Percentiles rank a stretch among this genome's conserved stretches.
Conservation (phyloP, 805 yeast genomes). For the Ogataea pilisensis region DNA sequence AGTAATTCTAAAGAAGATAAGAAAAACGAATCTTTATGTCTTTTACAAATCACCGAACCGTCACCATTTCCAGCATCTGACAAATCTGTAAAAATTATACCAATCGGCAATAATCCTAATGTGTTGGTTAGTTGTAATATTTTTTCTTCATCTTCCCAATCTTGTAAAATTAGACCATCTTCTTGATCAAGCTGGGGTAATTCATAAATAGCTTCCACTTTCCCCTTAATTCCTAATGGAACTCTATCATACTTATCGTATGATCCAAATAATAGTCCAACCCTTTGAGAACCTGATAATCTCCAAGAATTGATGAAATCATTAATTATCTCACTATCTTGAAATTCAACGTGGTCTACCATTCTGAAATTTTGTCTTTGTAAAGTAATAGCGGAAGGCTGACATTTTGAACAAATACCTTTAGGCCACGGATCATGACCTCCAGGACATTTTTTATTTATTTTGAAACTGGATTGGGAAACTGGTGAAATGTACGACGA, state of each 20-base stretch:
- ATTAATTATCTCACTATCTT: conserved; percentile 68
- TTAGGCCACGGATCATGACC: conserved; percentile 94
- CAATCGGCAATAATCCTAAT: conserved; percentile 69
- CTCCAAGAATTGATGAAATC: conserved; percentile 92
- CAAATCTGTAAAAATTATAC: conserved; percentile 85
- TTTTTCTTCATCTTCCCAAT: conserved; percentile 50
- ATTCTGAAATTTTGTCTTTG: conserved; percentile 87
- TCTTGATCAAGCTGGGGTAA: conserved; percentile 84
- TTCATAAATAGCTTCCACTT: conserved; percentile 90
- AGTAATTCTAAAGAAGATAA: conserved; percentile 81
- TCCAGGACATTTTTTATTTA: conserved; percentile 58
- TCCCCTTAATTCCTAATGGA: conserved; percentile 91
- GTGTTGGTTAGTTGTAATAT: conserved; percentile 50
- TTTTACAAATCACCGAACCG: conserved; percentile 86
- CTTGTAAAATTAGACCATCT: conserved; percentile 70
- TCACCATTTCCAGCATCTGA: conserved; percentile 82
- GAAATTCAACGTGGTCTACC: conserved; percentile 97
- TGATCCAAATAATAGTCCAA: conserved; percentile 79
- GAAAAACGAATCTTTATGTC: conserved; percentile 90
- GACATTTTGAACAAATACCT: conserved; percentile 95
- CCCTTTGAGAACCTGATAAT: conserved; percentile 77
- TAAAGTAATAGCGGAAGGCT: conserved; percentile 90
- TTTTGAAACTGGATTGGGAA: conserved; percentile 63
- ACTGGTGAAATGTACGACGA: conserved; percentile 80
- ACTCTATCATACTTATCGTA: conserved; percentile 76